Evolutionary conservation across 2,329 filamentous ascomycete genomes (phyloP).

Genomic region (Curvularia sp.): DNA sequence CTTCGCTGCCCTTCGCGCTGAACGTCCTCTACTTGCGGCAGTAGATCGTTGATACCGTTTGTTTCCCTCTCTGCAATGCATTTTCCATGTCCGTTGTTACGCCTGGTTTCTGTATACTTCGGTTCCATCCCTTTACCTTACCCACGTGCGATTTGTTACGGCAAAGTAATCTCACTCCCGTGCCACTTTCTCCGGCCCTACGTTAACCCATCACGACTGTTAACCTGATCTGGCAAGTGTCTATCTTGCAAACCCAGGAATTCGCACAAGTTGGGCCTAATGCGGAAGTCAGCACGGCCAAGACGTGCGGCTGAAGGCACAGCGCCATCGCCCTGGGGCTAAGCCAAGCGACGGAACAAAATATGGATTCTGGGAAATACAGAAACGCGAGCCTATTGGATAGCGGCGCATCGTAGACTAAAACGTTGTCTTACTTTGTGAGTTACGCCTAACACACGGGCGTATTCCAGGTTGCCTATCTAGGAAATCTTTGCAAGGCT

Average conservation of each 20-base stretch:
- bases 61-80: not conserved
- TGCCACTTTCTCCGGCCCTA: not conserved
- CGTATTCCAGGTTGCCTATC: not conserved
- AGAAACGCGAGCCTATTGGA: not conserved
- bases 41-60: not conserved
- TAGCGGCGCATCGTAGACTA: not conserved
- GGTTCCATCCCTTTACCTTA: not conserved
- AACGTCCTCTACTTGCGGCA: not conserved
- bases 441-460: not conserved
- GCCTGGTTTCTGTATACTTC: not conserved
- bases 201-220: not conserved
- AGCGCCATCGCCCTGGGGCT: not conserved
- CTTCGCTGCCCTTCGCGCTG: not conserved
- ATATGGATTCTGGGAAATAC: not conserved
- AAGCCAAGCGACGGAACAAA: not conserved
- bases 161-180: not conserved
- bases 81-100: not conserved
- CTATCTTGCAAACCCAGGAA: not conserved
- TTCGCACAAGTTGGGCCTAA: not conserved
- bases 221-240: not conserved
- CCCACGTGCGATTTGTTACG: not conserved
- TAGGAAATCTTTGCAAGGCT: not conserved
- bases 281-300: not conserved
- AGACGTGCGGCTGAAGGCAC: slow-evolving; percentile 3
- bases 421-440: not conserved